A percentile compares a stretch with the other conserved stretches of the same genome.
Evolutionary conservation across 2,329 filamentous ascomycete species (phyloP).

Genomic region (Penicillium aurantiogriseum): DNA sequence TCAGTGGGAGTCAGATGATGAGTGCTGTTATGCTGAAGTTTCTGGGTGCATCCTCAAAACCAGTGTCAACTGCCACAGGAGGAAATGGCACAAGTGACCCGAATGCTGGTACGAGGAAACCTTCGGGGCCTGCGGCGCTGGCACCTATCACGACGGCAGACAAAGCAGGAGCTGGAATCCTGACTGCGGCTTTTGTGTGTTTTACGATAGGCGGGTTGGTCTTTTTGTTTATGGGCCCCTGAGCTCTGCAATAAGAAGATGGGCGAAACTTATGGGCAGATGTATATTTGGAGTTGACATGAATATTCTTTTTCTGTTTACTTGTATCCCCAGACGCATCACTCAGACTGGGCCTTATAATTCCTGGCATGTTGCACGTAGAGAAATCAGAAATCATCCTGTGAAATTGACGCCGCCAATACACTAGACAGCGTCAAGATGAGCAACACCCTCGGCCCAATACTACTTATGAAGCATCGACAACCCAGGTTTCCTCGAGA

Average conservation of each 20-base stretch:
- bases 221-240: not conserved
- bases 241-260: not conserved
- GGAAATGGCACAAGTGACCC: conserved; percentile 1
- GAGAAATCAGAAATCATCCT: not conserved
- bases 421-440: not conserved
- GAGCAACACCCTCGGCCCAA: not conserved
- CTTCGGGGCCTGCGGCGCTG: not conserved
- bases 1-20: conserved; percentile 63
- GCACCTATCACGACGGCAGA: not conserved
- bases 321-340: not conserved
- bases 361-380: not conserved
- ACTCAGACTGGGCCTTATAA: no score
- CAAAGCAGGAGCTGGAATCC: conserved; percentile 4
- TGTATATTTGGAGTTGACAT: not conserved
- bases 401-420: not conserved
- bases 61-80: conserved; percentile 1
- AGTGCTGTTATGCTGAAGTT: conserved; percentile 5
- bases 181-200: not conserved
- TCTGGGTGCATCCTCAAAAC: not conserved
- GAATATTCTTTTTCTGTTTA: not conserved
- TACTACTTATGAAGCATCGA: not conserved
- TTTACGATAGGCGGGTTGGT: not conserved
- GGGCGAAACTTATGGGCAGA: not conserved
- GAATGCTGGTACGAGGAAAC: not conserved
- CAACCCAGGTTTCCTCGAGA: no score